phyloP scores from a whole-genome alignment of 73 alveolate species.

The Loxodes magnus region DNA sequence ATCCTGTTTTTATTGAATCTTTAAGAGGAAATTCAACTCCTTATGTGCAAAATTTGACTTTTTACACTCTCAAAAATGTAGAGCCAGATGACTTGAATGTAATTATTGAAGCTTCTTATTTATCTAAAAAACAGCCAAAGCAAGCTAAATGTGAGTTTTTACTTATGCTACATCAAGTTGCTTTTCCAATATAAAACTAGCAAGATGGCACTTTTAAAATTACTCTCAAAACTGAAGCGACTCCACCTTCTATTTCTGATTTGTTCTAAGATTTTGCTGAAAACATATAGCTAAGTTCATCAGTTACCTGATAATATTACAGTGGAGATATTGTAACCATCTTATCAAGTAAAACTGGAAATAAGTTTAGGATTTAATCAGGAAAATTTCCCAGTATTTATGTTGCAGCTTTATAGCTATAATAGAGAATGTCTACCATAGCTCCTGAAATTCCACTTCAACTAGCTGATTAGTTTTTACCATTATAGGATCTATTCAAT shows the following conservation, averaged over 20 bases:
- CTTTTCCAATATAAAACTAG: background rate
- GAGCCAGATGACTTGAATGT: background rate
- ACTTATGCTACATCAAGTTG: background rate
- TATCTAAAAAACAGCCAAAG: background rate
- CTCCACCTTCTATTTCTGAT: background rate
- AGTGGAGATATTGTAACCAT: constrained; percentile 30
- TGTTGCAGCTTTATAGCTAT: constrained; percentile 14
- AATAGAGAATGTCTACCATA: too few relatives aligned
- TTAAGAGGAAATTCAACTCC: background rate
- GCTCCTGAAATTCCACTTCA: too few relatives aligned
- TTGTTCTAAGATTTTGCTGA: background rate
- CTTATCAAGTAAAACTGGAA: constrained; percentile 37
- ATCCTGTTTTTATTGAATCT: background rate
- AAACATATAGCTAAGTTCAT: constrained; percentile 26
- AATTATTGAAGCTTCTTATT: background rate
- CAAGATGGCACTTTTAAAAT: constrained; percentile 6
- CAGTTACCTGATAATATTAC: constrained; percentile 23
- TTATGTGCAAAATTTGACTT: background rate
- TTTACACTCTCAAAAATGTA: background rate
- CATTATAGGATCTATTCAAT: constrained; percentile 44
- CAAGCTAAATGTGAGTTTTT: background rate
- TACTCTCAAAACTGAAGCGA: background rate
- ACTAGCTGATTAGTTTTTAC: constrained; percentile 40
- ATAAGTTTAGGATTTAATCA: constrained; percentile 34
- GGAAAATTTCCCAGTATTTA: constrained; percentile 27